Evolutionary conservation across 2,329 filamentous ascomycete species (phyloP).

Genomic region (Talaromyces piceae): DNA sequence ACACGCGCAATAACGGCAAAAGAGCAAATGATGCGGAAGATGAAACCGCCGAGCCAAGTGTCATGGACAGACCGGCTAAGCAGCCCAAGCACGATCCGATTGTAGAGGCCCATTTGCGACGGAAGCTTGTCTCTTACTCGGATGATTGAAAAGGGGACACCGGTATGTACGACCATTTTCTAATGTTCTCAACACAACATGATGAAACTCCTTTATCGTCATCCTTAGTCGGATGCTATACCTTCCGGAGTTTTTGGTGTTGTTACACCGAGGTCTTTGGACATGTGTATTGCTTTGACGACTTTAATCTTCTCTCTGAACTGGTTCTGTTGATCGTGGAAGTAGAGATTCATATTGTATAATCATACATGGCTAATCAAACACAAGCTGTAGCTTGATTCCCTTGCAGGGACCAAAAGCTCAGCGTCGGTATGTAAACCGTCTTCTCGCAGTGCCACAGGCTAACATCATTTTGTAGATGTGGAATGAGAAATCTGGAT

Average conservation of each 20-base stretch:
- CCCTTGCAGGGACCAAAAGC: too few relatives aligned
- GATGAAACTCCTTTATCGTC: constrained; percentile 90
- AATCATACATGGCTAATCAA: too few relatives aligned
- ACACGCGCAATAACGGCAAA: background rate
- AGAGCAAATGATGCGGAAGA: background rate
- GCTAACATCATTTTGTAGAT: too few relatives aligned
- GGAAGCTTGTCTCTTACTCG: constrained; percentile 28
- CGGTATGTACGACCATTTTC: background rate
- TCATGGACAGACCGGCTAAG: too few relatives aligned
- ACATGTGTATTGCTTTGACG: constrained; percentile 36
- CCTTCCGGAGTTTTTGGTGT: constrained; percentile 19
- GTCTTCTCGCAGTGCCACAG: too few relatives aligned
- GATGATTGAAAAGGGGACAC: constrained; percentile 23
- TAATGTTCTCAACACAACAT: constrained; percentile 38
- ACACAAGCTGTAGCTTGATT: too few relatives aligned
- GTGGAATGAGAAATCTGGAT: too few relatives aligned
- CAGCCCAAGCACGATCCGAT: background rate
- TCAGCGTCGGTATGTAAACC: too few relatives aligned
- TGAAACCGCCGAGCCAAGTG: background rate
- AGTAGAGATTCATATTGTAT: background rate
- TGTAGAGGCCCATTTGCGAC: constrained; percentile 14
- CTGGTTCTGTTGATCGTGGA: background rate
- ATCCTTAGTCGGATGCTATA: constrained; percentile 82
- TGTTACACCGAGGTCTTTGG: constrained; percentile 16
- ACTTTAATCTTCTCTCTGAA: constrained; percentile 39